Evolutionary conservation across 352 stramenopile genomes (phyloP).

Genomic region (Phytophthora europaea): DNA sequence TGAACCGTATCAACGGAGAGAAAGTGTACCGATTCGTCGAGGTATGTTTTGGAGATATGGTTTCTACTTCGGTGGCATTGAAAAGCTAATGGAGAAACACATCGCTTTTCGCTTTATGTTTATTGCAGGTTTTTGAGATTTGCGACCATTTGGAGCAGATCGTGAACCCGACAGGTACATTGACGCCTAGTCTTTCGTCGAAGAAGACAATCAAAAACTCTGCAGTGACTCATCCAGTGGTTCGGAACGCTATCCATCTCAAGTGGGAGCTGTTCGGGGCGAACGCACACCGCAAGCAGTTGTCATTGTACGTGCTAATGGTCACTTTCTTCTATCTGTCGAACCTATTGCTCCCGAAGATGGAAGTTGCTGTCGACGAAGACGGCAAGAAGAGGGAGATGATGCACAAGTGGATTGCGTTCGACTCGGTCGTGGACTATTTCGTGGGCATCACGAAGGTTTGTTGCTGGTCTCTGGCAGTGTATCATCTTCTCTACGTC

Average conservation of each 20-base stretch:
- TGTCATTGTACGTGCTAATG: conserved; percentile 60
- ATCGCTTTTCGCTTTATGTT: not conserved
- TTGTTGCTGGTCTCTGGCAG: conserved; percentile 50
- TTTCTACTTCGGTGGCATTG: not conserved
- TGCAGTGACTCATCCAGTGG: conserved; percentile 55
- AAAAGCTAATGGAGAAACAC: not conserved
- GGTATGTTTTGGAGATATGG: conserved; percentile 23
- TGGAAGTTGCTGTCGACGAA: conserved; percentile 43
- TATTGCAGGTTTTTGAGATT: conserved; percentile 47
- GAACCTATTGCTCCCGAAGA: conserved; percentile 57
- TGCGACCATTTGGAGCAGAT: conserved; percentile 57
- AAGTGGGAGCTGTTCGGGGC: conserved; percentile 68
- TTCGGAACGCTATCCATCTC: conserved; percentile 60
- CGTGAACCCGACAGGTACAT: conserved; percentile 39
- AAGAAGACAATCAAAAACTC: conserved; percentile 50
- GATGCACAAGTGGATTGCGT: conserved; percentile 54
- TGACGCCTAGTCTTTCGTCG: conserved; percentile 37
- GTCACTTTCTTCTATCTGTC: conserved; percentile 65
- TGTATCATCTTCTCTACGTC: conserved; percentile 69
- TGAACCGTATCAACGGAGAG: conserved; percentile 60
- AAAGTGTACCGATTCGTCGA: conserved; percentile 57
- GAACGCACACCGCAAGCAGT: conserved; percentile 46
- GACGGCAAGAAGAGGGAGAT: conserved; percentile 39
- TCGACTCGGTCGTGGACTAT: conserved; percentile 49
- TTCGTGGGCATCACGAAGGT: conserved; percentile 55